Percentiles rank a stretch among this genome's conserved stretches.
These are phyloP conservation scores for Nakazawaea ernobii DNA, from an alignment of 805 yeast species.

Conservation along the genomic window DNA sequence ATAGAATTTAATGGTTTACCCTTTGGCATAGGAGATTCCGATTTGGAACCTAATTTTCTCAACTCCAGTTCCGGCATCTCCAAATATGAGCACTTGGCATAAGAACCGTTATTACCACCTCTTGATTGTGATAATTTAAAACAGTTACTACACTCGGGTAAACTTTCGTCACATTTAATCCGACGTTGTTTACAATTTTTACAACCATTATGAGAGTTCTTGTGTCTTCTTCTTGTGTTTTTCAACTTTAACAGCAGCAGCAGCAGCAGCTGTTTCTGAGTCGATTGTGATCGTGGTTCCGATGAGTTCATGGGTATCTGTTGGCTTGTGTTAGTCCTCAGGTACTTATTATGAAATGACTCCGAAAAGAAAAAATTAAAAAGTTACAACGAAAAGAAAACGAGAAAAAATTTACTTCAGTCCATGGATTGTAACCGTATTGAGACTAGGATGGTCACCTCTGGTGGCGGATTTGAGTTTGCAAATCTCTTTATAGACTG, in stretches of 20 bases:
- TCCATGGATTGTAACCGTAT: too few species aligned
- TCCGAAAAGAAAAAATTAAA: too few species aligned
- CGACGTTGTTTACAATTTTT: slow-evolving; percentile 58
- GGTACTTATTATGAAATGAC: too few species aligned
- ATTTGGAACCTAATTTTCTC: not conserved
- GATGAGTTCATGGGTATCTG: not conserved
- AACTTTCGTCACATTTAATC: slow-evolving; percentile 59
- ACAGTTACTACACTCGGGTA: slow-evolving; percentile 57
- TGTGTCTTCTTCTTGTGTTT: slow-evolving; percentile 51
- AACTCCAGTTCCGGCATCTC: not conserved
- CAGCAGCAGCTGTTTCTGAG: not conserved
- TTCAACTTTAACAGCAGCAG: slow-evolving; percentile 15
- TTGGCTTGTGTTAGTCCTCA: not conserved
- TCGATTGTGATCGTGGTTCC: too few species aligned
- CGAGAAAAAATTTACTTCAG: too few species aligned
- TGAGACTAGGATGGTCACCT: too few species aligned
- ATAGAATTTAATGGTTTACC: too few species aligned
- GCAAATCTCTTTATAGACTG: too few species aligned
- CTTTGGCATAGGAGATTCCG: not conserved
- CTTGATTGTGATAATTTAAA: slow-evolving; percentile 19
- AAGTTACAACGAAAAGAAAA: too few species aligned
- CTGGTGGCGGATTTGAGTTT: too few species aligned
- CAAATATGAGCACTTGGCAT: slow-evolving; percentile 1
- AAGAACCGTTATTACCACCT: not conserved
- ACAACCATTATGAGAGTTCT: slow-evolving; percentile 74